Conservation (phyloP, 164 flowering plant species). For the Cinnamomum chago region DNA sequence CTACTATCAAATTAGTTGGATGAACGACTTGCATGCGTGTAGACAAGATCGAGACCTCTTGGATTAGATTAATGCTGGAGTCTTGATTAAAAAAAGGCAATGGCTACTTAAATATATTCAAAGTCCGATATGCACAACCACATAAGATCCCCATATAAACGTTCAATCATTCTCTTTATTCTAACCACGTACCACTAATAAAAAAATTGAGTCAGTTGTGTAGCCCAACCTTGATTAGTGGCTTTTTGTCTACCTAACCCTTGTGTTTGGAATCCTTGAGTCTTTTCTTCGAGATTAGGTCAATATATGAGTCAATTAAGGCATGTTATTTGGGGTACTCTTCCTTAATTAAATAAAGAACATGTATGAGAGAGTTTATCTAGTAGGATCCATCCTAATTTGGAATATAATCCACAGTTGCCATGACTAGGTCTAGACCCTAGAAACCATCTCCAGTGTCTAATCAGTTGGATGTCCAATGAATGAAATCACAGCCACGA, state of each 20-base stretch:
- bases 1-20: neutral
- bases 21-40: neutral
- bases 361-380: neutral
- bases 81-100: constrained; percentile 2
- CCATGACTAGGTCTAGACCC: neutral
- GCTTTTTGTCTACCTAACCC: neutral
- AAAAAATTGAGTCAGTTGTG: neutral
- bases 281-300: neutral
- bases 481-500: too few relatives aligned
- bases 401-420: too few relatives aligned
- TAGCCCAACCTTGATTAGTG: neutral
- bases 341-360: neutral
- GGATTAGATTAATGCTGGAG: neutral
- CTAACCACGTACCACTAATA: neutral
- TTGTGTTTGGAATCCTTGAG: neutral
- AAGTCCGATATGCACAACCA: neutral
- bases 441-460: too few relatives aligned
- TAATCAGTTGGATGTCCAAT: too few relatives aligned
- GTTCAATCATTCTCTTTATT: constrained; percentile 7
- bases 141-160: neutral
- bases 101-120: neutral
- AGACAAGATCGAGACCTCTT: constrained; percentile 1
- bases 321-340: neutral
- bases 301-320: constrained; percentile 1
- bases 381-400: neutral